Evolutionary conservation across 768 basidiomycete species (phyloP).

Genomic region (Leccinum pellstonianum): DNA sequence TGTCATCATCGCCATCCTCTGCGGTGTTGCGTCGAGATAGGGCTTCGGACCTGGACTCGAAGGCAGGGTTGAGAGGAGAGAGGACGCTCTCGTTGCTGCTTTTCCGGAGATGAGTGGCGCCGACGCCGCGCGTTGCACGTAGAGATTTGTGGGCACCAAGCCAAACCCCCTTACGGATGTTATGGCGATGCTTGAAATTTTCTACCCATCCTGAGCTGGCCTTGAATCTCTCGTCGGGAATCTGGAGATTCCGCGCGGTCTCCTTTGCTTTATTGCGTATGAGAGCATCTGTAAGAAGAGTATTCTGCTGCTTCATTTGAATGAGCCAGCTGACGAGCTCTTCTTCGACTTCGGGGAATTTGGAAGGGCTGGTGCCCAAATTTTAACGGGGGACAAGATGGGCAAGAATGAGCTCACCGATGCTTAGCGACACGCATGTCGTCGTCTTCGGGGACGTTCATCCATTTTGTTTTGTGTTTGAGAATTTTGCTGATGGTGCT

Average conservation of each 20-base stretch:
- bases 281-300: conserved; percentile 59
- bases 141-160: conserved; percentile 39
- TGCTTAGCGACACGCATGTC: conserved; percentile 64
- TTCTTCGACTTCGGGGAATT: conserved; percentile 76
- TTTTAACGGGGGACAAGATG: conserved; percentile 11
- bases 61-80: conserved; percentile 42
- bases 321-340: conserved; percentile 61
- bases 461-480: conserved; percentile 81
- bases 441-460: conserved; percentile 61
- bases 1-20: conserved; percentile 36
- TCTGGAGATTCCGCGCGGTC: conserved; percentile 54
- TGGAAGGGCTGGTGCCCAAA: conserved; percentile 55
- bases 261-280: conserved; percentile 67
- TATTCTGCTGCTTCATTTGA: conserved; percentile 47
- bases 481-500: conserved; percentile 94
- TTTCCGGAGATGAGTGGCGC: conserved; percentile 37
- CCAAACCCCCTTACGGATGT: conserved; percentile 68
- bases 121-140: conserved; percentile 32
- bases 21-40: conserved; percentile 28
- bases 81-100: conserved; percentile 34
- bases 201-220: conserved; percentile 92
- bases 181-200: conserved; percentile 83
- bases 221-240: conserved; percentile 77
- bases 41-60: conserved; percentile 33
- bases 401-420: conserved; percentile 42